phyloP scores from a whole-genome alignment of 306 rosid species.

The Calophaca sinica region DNA sequence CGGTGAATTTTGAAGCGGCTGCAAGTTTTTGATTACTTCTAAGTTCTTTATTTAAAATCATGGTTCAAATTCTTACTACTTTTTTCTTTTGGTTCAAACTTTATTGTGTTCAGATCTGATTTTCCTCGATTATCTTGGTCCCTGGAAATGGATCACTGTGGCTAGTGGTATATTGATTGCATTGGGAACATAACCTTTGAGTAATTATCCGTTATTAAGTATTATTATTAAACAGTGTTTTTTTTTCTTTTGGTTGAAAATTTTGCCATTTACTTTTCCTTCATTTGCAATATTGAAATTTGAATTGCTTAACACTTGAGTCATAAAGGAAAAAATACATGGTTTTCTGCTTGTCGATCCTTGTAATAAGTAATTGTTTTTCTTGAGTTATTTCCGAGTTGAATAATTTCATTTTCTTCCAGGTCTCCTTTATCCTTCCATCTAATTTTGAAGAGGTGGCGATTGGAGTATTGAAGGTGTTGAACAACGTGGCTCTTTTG shows the following conservation, averaged over 20 bases:
- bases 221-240: not conserved
- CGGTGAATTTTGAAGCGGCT: no score
- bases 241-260: not conserved
- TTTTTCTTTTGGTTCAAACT: no score
- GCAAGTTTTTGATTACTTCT: no score
- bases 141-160: no score
- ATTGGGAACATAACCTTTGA: slow-evolving; percentile 3
- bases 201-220: not conserved
- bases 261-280: slow-evolving; percentile 31
- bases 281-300: not conserved
- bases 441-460: slow-evolving; percentile 99
- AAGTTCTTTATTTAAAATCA: no score
- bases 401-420: slow-evolving; percentile 50
- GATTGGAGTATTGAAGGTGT: slow-evolving; percentile 92
- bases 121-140: no score
- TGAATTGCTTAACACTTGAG: not conserved
- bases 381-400: slow-evolving; percentile 36
- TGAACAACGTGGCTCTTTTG: slow-evolving; percentile 92
- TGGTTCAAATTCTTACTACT: no score
- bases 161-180: no score
- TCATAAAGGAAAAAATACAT: not conserved
- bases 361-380: slow-evolving; percentile 31
- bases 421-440: slow-evolving; percentile 88
- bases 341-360: slow-evolving; percentile 18
- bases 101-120: no score